Base-by-base conservation (phyloP, 176 grass and related monocot genomes). In the Ensete ventricosum region DNA sequence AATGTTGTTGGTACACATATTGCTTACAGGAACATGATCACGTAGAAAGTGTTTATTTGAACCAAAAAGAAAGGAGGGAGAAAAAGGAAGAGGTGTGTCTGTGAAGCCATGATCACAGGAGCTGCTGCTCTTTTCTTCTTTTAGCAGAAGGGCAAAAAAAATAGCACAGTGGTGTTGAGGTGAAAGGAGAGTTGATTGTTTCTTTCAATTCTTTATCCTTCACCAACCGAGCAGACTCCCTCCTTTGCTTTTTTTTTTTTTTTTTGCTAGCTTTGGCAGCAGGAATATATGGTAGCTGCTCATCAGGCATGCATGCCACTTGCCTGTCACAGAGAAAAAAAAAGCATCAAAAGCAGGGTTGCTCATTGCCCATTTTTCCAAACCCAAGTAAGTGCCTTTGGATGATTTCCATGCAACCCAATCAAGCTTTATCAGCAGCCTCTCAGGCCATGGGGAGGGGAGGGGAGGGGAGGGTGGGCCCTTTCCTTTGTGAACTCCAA, bases 381-480 rank as follows among this genome's bases (percentile, higher is more conserved):
- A 19, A 8, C 19, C 58, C 58, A 43, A n/a, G 58, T n/a, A 6
- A n/a, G 58, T n/a, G 17, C 16, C 58, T 62, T 62, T 14, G 58
- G 58, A 62, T 62, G 58, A 62, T 62, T 62, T 62, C 17, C 58
- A 62, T 62, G 58, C 58, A 62, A 62, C n/a, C 58, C 58, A 62
- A 62, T 62, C 58, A 62, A 62, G 58, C 58, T 62, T 62, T 62
- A 62, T 62, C 58, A 62, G 16, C 58, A 62, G 17, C 58, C 17
- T 62, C 58, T 62, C 58, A n/a, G 58, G 58, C 14, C n/a, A 62
- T 20, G 58, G 24, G 24, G 24, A 1, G 14, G 55, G 58, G n/a
- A n/a, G n/a, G n/a, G n/a, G n/a, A n/a, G n/a, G n/a, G n/a, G n/a
- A n/a, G n/a, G n/a, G n/a, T n/a, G n/a, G 17, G 16, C 58, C 58